These are phyloP conservation scores for Nosema muscidifuracis DNA, from an alignment of 371 early-diverging fungal species.

Conservation along the genomic window DNA sequence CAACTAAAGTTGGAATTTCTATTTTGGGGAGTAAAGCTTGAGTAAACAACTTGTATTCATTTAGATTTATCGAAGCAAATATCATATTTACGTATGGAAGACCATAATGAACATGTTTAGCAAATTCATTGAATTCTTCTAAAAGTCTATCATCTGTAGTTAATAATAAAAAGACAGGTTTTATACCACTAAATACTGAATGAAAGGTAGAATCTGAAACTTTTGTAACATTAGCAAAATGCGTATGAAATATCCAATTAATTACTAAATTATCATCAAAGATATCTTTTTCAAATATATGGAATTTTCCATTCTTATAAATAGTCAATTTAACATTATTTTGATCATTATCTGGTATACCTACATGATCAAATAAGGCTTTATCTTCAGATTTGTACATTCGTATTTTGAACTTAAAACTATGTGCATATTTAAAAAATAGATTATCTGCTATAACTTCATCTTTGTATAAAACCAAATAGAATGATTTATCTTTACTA, in stretches of 20 bases:
- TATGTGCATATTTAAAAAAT: conserved; percentile 60
- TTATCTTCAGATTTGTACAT: conserved; percentile 61
- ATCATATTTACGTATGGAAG: conserved; percentile 56
- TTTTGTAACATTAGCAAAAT: conserved; percentile 62
- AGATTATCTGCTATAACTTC: too few species aligned
- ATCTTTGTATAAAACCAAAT: too few species aligned
- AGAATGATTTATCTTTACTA: too few species aligned
- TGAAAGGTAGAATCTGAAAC: conserved; percentile 62
- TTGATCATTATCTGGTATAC: conserved; percentile 41
- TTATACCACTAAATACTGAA: conserved; percentile 63
- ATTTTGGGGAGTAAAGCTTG: conserved; percentile 52
- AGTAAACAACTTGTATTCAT: conserved; percentile 60
- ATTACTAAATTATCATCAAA: conserved; percentile 49
- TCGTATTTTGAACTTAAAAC: conserved; percentile 60
- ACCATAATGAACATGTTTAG: conserved; percentile 52
- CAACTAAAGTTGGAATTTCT: conserved; percentile 48
- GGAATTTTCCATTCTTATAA: conserved; percentile 62
- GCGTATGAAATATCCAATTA: conserved; percentile 64
- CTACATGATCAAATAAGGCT: conserved; percentile 48
- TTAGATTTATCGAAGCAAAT: conserved; percentile 58
- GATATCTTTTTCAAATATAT: conserved; percentile 45
- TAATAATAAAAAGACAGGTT: conserved; percentile 61
- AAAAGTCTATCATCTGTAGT: conserved; percentile 49
- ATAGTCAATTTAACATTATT: conserved; percentile 56
- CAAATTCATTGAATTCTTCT: conserved; percentile 53